Evolutionary conservation across 352 stramenopile genomes (phyloP).

Genomic region (Pythium aristosporum): DNA sequence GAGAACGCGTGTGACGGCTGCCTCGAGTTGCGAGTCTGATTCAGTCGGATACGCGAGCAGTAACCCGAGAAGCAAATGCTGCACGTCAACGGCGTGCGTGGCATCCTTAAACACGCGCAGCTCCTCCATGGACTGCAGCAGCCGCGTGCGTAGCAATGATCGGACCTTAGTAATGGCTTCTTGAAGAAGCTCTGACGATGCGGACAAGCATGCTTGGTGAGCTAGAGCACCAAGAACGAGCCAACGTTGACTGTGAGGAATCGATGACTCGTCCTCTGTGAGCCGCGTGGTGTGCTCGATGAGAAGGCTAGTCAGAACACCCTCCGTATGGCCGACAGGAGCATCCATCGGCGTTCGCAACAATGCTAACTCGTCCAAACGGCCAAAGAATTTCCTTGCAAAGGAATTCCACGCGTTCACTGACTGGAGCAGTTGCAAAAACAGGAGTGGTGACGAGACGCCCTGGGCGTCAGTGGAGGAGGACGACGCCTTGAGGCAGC

Average conservation of each 20-base stretch:
- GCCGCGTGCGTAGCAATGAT: not conserved
- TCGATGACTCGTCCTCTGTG: not conserved
- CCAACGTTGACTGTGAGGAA: conserved; percentile 6
- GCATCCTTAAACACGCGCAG: conserved; percentile 18
- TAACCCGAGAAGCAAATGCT: conserved; percentile 12
- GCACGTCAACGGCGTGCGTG: conserved; percentile 1
- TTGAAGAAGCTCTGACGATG: not conserved
- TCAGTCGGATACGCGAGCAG: conserved; percentile 4
- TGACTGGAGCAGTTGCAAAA: conserved; percentile 13
- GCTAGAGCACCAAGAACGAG: conserved; percentile 9
- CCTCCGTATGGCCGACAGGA: conserved; percentile 7
- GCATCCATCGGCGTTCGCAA: conserved; percentile 19
- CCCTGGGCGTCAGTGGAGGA: not conserved
- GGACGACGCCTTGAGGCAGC: not conserved
- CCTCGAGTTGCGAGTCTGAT: not conserved
- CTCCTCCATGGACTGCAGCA: conserved; percentile 17
- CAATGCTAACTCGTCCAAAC: conserved; percentile 18
- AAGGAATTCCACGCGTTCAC: conserved; percentile 22
- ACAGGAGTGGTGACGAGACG: not conserved
- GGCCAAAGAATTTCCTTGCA: conserved; percentile 8
- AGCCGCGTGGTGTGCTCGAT: conserved; percentile 8
- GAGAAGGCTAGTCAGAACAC: conserved; percentile 10
- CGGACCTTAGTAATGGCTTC: not conserved
- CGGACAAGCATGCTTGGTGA: not conserved
- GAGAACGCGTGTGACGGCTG: not conserved